Percentiles rank a stretch among this genome's conserved stretches.
Conservation (phyloP, 1,284 basidiomycete genomes). For the Ganoderma multipileum region DNA sequence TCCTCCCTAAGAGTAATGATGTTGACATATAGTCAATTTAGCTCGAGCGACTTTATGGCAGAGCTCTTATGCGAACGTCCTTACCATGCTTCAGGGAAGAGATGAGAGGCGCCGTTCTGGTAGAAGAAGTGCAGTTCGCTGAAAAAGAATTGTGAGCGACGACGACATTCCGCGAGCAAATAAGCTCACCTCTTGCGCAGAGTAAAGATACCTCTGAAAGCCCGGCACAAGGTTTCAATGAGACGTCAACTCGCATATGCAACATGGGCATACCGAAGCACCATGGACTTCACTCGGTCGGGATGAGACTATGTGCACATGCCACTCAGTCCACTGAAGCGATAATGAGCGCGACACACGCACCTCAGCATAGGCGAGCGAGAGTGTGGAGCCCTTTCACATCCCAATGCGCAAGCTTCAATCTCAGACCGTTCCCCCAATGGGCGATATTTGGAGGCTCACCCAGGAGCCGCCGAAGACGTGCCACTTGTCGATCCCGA, state of each 20-base stretch:
- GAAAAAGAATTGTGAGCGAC: not conserved
- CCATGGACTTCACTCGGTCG: constrained; percentile 78
- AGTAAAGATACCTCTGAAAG: constrained; percentile 84
- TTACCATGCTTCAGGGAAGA: constrained; percentile 91
- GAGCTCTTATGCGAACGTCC: constrained; percentile 13
- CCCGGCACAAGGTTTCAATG: not conserved
- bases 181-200: constrained; percentile 71
- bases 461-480: constrained; percentile 94
- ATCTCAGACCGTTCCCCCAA: not conserved
- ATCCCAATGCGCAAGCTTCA: constrained; percentile 1
- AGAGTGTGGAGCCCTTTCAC: constrained; percentile 86
- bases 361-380: constrained; percentile 88
- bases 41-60: not conserved
- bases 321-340: not conserved
- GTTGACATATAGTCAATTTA: not conserved
- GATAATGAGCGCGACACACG: not conserved
- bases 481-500: constrained; percentile 82
- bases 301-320: constrained; percentile 68
- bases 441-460: constrained; percentile 26
- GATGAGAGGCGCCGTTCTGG: constrained; percentile 80
- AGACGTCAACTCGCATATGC: not conserved
- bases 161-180: not conserved
- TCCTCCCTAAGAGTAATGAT: constrained; percentile 62
- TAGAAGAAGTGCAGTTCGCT: constrained; percentile 95
- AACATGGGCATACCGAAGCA: constrained; percentile 67